A percentile compares a stretch with the other conserved stretches of the same genome.
These are phyloP conservation scores for Cenchrus americanus DNA, from an alignment of 176 grass and related monocot genomes.

Conservation along the genomic window DNA sequence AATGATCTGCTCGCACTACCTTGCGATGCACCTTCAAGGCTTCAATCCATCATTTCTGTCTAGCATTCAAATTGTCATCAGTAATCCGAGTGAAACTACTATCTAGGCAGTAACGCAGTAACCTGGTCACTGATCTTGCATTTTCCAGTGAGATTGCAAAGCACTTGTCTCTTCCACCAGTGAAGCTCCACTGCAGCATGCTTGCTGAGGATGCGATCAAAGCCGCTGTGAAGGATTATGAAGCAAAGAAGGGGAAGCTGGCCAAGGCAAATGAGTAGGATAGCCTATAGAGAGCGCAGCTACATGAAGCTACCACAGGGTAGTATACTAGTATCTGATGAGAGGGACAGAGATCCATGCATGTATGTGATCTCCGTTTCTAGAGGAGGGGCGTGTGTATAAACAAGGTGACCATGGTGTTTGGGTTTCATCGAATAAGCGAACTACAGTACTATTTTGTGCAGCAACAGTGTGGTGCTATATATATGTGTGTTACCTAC, in stretches of 20 bases:
- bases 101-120: neutral
- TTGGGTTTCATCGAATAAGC: slow-evolving; percentile 10
- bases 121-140: neutral
- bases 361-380: neutral
- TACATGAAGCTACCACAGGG: neutral
- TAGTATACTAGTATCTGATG: neutral
- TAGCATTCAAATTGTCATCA: no score
- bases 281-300: neutral
- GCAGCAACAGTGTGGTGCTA: neutral
- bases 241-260: slow-evolving; percentile 65
- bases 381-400: slow-evolving; percentile 20
- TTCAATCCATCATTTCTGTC: no score
- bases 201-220: slow-evolving; percentile 96
- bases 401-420: neutral
- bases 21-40: no score
- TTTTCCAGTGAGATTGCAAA: slow-evolving; percentile 82
- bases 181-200: slow-evolving; percentile 99
- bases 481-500: neutral
- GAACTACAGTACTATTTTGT: neutral
- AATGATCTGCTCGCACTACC: no score
- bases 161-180: slow-evolving; percentile 82
- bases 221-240: slow-evolving; percentile 83
- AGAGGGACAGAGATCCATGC: neutral
- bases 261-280: neutral
- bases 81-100: neutral